Conservation (phyloP, 208 protist genomes). For the Leishmania martiniquensis region DNA sequence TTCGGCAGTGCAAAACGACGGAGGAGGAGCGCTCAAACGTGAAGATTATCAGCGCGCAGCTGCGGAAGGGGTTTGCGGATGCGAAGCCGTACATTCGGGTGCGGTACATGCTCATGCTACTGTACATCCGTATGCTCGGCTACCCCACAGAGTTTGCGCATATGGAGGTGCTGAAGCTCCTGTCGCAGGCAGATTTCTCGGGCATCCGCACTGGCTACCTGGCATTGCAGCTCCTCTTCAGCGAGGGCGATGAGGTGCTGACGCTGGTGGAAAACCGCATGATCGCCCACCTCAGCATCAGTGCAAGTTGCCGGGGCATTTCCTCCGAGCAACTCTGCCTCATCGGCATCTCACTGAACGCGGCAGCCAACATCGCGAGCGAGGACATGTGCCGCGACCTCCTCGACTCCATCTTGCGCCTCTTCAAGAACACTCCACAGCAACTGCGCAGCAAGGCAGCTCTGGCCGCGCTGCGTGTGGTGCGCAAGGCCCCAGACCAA, state of each 20-base stretch:
- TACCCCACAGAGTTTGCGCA: constrained; percentile 99
- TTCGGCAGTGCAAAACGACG: constrained; percentile 96
- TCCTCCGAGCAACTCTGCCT: constrained; percentile 76
- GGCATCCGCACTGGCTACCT: constrained; percentile 99
- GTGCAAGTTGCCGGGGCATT: constrained; percentile 11
- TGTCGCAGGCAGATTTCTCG: constrained; percentile 95
- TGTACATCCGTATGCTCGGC: constrained; percentile 99
- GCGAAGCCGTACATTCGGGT: constrained; percentile 93
- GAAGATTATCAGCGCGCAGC: constrained; percentile 95
- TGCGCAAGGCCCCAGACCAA: constrained; percentile 95
- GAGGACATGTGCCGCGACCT: constrained; percentile 97
- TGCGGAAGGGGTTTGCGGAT: constrained; percentile 95
- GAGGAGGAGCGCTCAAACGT: constrained; percentile 97
- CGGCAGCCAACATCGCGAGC: constrained; percentile 97
- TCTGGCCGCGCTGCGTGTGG: constrained; percentile 86
- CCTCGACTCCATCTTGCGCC: constrained; percentile 91
- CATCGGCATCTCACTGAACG: constrained; percentile 96
- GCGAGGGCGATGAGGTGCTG: constrained; percentile 98
- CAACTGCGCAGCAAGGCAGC: constrained; percentile 94
- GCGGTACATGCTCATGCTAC: constrained; percentile 99
- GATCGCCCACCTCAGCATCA: constrained; percentile 93
- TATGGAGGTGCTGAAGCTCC: constrained; percentile 98
- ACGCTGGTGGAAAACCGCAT: constrained; percentile 98
- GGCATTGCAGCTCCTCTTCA: constrained; percentile 95
- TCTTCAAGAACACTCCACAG: constrained; percentile 73